Evolutionary conservation across 495 filamentous ascomycete species (phyloP), one percentile per base, ranked within the genome.

Genomic region (Aspergillus funiculosus): DNA sequence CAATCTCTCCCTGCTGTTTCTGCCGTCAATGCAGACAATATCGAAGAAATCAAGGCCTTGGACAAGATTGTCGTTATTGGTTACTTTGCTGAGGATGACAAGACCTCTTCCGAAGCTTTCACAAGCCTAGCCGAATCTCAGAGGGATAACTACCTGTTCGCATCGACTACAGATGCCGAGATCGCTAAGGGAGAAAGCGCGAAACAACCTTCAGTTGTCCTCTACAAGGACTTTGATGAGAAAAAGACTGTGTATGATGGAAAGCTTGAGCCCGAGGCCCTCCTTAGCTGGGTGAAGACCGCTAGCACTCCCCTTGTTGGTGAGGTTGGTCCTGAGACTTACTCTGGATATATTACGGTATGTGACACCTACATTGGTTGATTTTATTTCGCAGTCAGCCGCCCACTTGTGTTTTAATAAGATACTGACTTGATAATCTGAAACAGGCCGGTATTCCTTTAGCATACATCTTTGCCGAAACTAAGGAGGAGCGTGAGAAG

Each of bases 191-290:
- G 85, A 20, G 92, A 94, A 71, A 89, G 83, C 59, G 89, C 90
- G 56, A 85, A 79, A 55, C 77, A 83, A 54, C 92, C 92, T 35
- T 84, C 86, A 3, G 71, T 99, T 50, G 87, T 96, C 48, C 79
- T 99, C 38, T 97, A 96, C 83, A 99, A 99, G 78, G 75, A 85
- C 28, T 99, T 97, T 53, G 92, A 99, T 60, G 92, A 96, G 75
- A 91, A 91, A 74, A 96, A 94, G 77, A 75, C 78, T 50, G 73
- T 81, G 40, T 97, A 83, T 73, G 71, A 80, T 15, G 88, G 86
- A 53, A 80, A 85, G 59, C 86, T 96, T 59, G 81, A 83, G 13
- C 74, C 72, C 52, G 83, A 87, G 51, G 75, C 78, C 31, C 86
- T 99, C 56, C 79, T 82, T 52, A 73, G 77, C 51, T 99, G 94